Conservation (phyloP, 306 rosid species). For the Carpinus fangiana region DNA sequence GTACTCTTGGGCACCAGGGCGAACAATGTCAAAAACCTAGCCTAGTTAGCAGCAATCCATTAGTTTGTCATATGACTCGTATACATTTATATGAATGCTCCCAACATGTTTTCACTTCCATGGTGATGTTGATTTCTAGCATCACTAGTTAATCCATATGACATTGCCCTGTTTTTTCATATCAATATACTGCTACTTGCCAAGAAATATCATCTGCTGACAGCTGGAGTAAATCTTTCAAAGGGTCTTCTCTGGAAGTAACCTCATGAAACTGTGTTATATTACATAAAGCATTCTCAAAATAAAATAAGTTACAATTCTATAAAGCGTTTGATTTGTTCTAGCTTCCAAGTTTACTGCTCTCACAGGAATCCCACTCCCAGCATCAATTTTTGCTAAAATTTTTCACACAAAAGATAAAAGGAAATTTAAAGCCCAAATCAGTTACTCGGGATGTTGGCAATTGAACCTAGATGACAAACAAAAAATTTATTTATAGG, state of each 20-base stretch:
- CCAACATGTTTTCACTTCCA: neutral
- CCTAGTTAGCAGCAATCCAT: slow-evolving; percentile 19
- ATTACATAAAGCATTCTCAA: neutral
- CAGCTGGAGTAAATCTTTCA: neutral
- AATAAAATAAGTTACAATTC: neutral
- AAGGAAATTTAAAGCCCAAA: neutral
- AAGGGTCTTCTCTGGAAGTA: neutral
- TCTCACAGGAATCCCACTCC: neutral
- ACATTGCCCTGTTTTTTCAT: neutral
- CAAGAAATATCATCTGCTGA: slow-evolving; percentile 8
- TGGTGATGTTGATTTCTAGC: slow-evolving; percentile 4
- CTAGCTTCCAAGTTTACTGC: neutral
- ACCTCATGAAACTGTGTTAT: neutral
- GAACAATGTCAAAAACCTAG: slow-evolving; percentile 60
- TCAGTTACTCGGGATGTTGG: slow-evolving; percentile 1
- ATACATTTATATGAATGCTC: neutral
- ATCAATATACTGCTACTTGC: slow-evolving; percentile 4
- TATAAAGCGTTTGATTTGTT: neutral
- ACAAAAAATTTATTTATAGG: slow-evolving; percentile 11
- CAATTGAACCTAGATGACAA: slow-evolving; percentile 13
- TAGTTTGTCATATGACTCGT: neutral
- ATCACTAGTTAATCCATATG: neutral
- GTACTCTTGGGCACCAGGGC: slow-evolving; percentile 65
- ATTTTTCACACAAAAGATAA: neutral
- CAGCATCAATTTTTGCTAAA: neutral